Conservation (phyloP, 2,329 filamentous ascomycete species). For the Aspergillus ustus region DNA sequence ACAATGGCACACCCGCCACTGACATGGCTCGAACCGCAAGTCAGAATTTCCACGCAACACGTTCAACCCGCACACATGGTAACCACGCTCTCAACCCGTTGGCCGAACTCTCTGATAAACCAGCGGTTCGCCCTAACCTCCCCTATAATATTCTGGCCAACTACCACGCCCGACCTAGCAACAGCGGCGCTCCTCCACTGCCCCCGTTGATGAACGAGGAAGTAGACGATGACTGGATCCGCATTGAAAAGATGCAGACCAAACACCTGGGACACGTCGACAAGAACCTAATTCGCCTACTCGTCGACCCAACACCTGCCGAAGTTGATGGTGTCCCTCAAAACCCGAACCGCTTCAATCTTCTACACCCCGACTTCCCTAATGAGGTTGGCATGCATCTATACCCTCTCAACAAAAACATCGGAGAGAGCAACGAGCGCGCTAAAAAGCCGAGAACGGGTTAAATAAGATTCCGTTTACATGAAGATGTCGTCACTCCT, state of each 20-base stretch:
- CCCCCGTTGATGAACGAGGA: constrained; percentile 52
- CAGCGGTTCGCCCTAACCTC: constrained; percentile 49
- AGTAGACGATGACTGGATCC: constrained; percentile 51
- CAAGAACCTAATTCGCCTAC: constrained; percentile 43
- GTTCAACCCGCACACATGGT: constrained; percentile 56
- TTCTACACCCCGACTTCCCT: constrained; percentile 51
- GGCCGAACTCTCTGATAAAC: constrained; percentile 59
- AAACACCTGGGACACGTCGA: constrained; percentile 50
- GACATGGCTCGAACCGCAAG: constrained; percentile 67
- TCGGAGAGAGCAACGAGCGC: constrained; percentile 21
- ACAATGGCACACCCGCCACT: constrained; percentile 49
- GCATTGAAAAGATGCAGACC: constrained; percentile 44
- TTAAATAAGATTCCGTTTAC: background rate
- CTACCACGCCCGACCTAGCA: constrained; percentile 50
- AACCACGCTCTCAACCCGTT: constrained; percentile 60
- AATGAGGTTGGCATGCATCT: constrained; percentile 49
- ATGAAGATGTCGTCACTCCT: background rate
- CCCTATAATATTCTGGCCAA: constrained; percentile 53
- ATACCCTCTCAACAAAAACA: constrained; percentile 36
- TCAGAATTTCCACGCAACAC: constrained; percentile 61
- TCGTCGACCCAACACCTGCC: constrained; percentile 38
- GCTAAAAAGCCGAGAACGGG: constrained; percentile 20
- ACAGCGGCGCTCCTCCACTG: constrained; percentile 46
- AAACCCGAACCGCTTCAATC: constrained; percentile 42
- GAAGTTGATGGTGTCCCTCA: constrained; percentile 37